Conservation (phyloP, 2,329 filamentous ascomycete species). For the Pyrenophora tritici-repentis region DNA sequence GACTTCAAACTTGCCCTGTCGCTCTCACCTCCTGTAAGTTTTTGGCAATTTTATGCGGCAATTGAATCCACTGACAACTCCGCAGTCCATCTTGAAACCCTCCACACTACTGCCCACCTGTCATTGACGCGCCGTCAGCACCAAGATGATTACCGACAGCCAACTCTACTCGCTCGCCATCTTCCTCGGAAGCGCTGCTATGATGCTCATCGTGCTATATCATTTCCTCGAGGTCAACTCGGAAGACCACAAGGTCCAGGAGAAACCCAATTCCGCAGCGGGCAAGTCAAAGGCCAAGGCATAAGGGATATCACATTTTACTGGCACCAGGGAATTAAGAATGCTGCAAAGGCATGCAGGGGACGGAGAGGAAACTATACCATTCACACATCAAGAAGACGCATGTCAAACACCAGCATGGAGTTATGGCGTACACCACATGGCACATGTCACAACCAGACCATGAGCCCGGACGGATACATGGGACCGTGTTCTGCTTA, state of each 20-base stretch:
- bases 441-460: not conserved
- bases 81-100: constrained; percentile 19
- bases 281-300: constrained; percentile 41
- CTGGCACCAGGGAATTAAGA: not conserved
- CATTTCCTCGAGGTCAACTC: constrained; percentile 96
- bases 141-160: constrained; percentile 89
- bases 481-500: too few species aligned
- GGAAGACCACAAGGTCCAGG: constrained; percentile 52
- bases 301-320: constrained; percentile 3
- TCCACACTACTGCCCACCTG: constrained; percentile 13
- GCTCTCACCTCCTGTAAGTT: constrained; percentile 7
- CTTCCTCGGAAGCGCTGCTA: constrained; percentile 85
- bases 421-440: constrained; percentile 11
- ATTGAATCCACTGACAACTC: constrained; percentile 19
- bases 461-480: too few species aligned
- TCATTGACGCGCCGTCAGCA: constrained; percentile 35
- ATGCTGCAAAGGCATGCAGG: not conserved
- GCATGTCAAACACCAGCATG: not conserved
- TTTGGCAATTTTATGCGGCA: not conserved
- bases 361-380: not conserved
- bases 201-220: constrained; percentile 93
- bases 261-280: constrained; percentile 34
- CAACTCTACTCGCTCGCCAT: constrained; percentile 90
- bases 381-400: not conserved
- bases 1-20: not conserved